phyloP scores from a whole-genome alignment of 2,329 filamentous ascomycete genomes.

The Colletotrichum paranaense region DNA sequence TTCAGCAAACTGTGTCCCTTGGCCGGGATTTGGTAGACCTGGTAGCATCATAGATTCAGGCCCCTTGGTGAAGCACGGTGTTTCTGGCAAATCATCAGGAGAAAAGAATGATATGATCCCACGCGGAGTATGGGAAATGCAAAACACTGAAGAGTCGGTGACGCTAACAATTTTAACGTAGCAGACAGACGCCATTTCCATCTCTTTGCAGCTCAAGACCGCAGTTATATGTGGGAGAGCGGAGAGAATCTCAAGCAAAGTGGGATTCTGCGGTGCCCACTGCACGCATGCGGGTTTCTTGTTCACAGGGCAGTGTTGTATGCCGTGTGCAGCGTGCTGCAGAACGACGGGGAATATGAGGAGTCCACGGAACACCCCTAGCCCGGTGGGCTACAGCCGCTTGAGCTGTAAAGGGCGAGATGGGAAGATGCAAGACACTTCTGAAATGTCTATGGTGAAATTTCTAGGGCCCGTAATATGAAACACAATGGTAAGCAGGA shows the following conservation, averaged over 20 bases:
- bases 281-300: background rate
- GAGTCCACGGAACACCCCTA: background rate
- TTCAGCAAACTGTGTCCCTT: background rate
- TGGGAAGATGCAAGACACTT: background rate
- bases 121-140: background rate
- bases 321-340: constrained; percentile 6
- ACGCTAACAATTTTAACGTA: constrained; percentile 15
- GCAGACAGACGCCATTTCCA: background rate
- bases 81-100: background rate
- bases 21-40: background rate
- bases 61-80: background rate
- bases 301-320: background rate
- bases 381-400: background rate
- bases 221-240: background rate
- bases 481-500: background rate
- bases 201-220: background rate
- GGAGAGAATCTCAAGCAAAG: background rate
- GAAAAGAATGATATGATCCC: background rate
- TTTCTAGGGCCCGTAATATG: background rate
- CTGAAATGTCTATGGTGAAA: background rate
- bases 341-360: background rate
- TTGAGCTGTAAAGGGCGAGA: background rate
- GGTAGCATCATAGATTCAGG: background rate
- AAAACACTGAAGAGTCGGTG: constrained; percentile 22
- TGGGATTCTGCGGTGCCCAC: background rate